phyloP scores from a whole-genome alignment of 805 yeast genomes.

The Phaffomyces thermotolerans region DNA sequence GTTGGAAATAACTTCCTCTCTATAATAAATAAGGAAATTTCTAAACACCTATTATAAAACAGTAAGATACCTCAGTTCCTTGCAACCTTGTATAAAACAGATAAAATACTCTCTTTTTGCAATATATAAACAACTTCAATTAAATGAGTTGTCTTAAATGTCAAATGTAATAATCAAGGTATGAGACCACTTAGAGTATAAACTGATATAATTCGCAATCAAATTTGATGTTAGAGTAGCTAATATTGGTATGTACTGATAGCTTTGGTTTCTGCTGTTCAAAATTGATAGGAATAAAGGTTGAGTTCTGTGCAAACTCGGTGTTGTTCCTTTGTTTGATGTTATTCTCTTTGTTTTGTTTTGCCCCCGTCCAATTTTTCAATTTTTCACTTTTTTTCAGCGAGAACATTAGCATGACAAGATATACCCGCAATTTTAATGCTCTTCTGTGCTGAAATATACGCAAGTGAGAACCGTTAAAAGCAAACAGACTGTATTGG shows the following conservation, averaged over 20 bases:
- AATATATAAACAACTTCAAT: slow-evolving; percentile 13
- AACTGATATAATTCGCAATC: slow-evolving; percentile 9
- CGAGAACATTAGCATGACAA: not conserved
- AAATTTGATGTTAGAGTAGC: slow-evolving; percentile 5
- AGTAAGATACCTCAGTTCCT: not conserved
- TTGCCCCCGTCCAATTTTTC: slow-evolving; percentile 12
- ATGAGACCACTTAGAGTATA: slow-evolving; percentile 3
- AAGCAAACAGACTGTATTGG: too few relatives aligned
- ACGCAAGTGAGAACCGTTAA: too few relatives aligned
- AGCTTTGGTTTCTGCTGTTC: slow-evolving; percentile 6
- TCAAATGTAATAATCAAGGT: not conserved
- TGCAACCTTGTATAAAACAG: not conserved
- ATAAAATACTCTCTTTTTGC: not conserved
- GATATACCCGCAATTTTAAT: not conserved
- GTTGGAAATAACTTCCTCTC: not conserved
- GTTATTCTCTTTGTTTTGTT: slow-evolving; percentile 6
- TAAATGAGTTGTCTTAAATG: slow-evolving; percentile 14
- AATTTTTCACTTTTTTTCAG: slow-evolving; percentile 13
- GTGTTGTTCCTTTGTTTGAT: slow-evolving; percentile 8
- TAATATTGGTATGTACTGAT: slow-evolving; percentile 3
- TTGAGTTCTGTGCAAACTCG: slow-evolving; percentile 9
- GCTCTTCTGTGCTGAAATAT: slow-evolving; percentile 3
- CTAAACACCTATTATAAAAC: not conserved
- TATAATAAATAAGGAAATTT: not conserved
- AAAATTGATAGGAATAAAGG: slow-evolving; percentile 7